Evolutionary conservation across 202 grass and related monocot species (phyloP).

Genomic region (Setaria italica): DNA sequence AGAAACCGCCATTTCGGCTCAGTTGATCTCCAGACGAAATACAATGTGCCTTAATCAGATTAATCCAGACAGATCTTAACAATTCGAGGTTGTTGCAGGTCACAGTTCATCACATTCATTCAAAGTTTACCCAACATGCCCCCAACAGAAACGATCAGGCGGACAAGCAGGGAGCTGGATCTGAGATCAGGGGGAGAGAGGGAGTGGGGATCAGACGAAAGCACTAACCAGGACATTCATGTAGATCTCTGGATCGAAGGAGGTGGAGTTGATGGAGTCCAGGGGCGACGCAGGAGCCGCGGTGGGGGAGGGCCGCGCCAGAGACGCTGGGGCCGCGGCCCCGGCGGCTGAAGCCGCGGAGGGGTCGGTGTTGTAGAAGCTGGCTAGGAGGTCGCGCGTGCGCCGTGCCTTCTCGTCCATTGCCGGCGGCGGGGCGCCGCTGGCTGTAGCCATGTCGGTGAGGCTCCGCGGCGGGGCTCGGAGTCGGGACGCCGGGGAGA

Average conservation of each 20-base stretch:
- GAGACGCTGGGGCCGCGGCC: constrained; percentile 28
- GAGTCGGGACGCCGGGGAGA: constrained; percentile 35
- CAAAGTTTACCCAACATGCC: constrained; percentile 9
- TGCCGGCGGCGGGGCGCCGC: constrained; percentile 34
- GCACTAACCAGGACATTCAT: constrained; percentile 83
- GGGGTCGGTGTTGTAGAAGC: constrained; percentile 87
- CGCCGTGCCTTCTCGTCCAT: constrained; percentile 95
- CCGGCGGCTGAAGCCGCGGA: constrained; percentile 29
- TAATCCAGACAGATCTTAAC: background rate
- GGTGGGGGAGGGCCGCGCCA: constrained; percentile 37
- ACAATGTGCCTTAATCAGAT: constrained; percentile 9
- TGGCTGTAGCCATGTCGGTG: constrained; percentile 56
- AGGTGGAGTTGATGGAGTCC: constrained; percentile 87
- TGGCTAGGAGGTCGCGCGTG: constrained; percentile 92
- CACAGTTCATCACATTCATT: background rate
- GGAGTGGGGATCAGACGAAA: constrained; percentile 30
- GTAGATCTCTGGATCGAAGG: constrained; percentile 88
- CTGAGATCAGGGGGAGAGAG: constrained; percentile 27
- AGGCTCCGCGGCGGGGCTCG: constrained; percentile 25
- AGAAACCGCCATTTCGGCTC: constrained; percentile 1
- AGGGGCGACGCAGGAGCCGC: constrained; percentile 56
- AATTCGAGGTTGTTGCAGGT: background rate
- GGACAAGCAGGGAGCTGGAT: constrained; percentile 43
- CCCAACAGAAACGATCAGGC: constrained; percentile 33
- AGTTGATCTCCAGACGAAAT: constrained; percentile 24